Evolutionary conservation across 495 filamentous ascomycete species (phyloP), one percentile per base, ranked within the genome.

Genomic region (Cudoniella acicularis): DNA sequence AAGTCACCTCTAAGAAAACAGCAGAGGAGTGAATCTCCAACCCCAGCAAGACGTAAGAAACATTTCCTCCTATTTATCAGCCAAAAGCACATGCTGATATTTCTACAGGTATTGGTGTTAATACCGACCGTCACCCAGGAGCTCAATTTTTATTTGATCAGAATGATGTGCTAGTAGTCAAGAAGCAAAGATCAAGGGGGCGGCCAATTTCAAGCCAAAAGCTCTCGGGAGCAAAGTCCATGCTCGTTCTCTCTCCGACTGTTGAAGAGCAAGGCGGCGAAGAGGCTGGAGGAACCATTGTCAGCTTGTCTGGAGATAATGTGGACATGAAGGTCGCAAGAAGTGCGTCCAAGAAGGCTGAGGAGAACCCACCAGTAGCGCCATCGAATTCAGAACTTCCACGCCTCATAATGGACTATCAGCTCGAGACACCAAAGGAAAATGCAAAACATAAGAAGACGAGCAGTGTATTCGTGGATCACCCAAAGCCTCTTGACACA

Each of bases 181-280:
- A 61, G 43, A 67, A 68, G 49, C 67, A 60, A 57, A 62, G 64
- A 41, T 66, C 68, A n/a, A 60, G 62, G 52, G 55, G 51, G 13
- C 59, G 56, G 6, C 67, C 65, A 42, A 56, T 56, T 22, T 52
- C 61, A 41, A 63, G 55, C 27, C 64, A 64, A 20, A 57, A 48
- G 27, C 60, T 61, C 17, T 56, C 62, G 21, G 51, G 52, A 20
- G 62, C 47, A 54, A 60, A 36, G 21, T 67, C 62, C 10, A 56
- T 63, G 24, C 64, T 45, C 36, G 50, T 60, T 42, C 66, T 74
- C 20, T 69, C 68, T 21, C 72, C 70, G 17, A 73, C 69, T 2
- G 59, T 61, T 11, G 70, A 73, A 56, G 73, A 74, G 61, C 63
- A 57, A 45, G 59, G 57, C 27, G 52, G 46, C n/a, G 54, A 61